phyloP scores from a whole-genome alignment of 2,329 filamentous ascomycete genomes.

The Exophiala sideris region DNA sequence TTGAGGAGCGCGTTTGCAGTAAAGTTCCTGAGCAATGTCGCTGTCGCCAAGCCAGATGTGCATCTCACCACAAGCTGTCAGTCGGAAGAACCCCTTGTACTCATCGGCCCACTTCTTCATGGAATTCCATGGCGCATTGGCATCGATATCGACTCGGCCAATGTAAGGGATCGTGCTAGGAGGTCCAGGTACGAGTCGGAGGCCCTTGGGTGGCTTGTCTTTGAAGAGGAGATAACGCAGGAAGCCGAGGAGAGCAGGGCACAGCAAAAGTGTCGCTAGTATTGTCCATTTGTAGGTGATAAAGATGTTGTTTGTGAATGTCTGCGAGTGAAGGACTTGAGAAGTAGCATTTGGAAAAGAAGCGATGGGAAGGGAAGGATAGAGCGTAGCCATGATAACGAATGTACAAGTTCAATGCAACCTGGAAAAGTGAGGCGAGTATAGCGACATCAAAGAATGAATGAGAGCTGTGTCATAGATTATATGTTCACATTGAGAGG shows the following conservation, averaged over 20 bases:
- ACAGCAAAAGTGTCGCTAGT: not conserved
- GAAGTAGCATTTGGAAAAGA: not conserved
- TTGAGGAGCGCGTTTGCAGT: slow-evolving; percentile 17
- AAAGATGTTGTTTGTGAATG: not conserved
- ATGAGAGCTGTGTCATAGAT: too few relatives aligned
- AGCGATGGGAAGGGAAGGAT: not conserved
- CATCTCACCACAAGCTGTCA: slow-evolving; percentile 17
- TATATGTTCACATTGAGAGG: too few relatives aligned
- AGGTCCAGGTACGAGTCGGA: slow-evolving; percentile 14
- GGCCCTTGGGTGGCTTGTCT: slow-evolving; percentile 14
- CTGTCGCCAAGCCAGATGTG: slow-evolving; percentile 21
- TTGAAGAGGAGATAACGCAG: slow-evolving; percentile 38
- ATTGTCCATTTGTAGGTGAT: slow-evolving; percentile 1
- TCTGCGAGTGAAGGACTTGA: not conserved
- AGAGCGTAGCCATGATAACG: not conserved
- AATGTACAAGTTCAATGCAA: not conserved
- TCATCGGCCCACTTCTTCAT: slow-evolving; percentile 20
- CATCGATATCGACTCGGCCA: slow-evolving; percentile 19
- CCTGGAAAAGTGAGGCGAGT: too few relatives aligned
- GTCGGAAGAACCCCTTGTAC: slow-evolving; percentile 19
- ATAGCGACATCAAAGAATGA: too few relatives aligned
- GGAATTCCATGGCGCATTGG: slow-evolving; percentile 17
- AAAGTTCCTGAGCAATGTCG: slow-evolving; percentile 19
- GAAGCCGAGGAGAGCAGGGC: not conserved
- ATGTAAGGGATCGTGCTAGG: slow-evolving; percentile 17